Conservation (phyloP, 257 asterid genomes). For the Nicotiana knightiana region DNA sequence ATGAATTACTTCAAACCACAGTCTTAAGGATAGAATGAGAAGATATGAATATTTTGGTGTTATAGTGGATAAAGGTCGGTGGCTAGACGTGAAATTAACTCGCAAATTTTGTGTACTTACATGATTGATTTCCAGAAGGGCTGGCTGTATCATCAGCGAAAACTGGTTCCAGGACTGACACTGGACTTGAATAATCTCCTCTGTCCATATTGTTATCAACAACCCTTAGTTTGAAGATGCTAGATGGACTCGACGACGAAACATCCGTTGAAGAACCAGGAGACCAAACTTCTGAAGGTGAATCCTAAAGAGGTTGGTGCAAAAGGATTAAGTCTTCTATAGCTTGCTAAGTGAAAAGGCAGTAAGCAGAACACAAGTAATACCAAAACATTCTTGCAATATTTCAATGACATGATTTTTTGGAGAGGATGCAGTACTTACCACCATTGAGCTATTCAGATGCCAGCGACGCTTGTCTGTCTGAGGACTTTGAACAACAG, state of each 20-base stretch:
- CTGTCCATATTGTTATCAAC: slow-evolving; percentile 34
- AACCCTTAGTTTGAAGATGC: slow-evolving; percentile 26
- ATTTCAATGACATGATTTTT: not conserved
- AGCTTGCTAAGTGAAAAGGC: not conserved
- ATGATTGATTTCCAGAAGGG: slow-evolving; percentile 40
- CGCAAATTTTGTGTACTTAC: slow-evolving; percentile 23
- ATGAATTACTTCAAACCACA: not conserved
- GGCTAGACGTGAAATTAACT: not conserved
- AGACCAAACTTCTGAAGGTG: slow-evolving; percentile 36
- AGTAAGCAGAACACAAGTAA: not conserved
- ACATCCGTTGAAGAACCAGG: slow-evolving; percentile 29
- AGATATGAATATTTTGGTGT: not conserved
- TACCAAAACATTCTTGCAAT: not conserved
- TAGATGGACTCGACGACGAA: slow-evolving; percentile 32
- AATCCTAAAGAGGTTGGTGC: slow-evolving; percentile 23
- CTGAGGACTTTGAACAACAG: slow-evolving; percentile 10
- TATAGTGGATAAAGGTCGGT: not conserved
- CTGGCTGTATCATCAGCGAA: slow-evolving; percentile 44
- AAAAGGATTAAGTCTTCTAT: not conserved
- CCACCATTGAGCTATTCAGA: slow-evolving; percentile 19
- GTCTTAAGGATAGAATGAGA: not conserved
- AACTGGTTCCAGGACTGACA: slow-evolving; percentile 69
- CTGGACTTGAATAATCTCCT: slow-evolving; percentile 74
- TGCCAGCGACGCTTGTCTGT: slow-evolving; percentile 20
- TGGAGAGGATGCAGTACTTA: slow-evolving; percentile 19